phyloP scores from a whole-genome alignment of 768 basidiomycete genomes.

The Cyclocybe aegerita region DNA sequence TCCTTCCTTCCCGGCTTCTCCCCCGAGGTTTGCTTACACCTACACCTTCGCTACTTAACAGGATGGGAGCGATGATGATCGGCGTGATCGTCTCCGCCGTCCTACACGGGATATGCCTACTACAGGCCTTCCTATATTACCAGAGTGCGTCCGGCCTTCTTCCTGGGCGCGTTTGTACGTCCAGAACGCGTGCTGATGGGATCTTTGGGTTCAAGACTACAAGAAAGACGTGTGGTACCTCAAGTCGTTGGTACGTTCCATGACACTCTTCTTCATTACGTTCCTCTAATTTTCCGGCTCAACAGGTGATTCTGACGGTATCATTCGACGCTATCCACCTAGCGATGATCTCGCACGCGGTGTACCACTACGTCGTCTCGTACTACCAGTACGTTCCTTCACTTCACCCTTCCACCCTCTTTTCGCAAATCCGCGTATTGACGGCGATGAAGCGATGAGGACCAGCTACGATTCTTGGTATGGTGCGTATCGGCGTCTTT shows the following conservation, averaged over 20 bases:
- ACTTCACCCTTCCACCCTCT: background rate
- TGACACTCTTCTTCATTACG: background rate
- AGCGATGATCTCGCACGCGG: slow-evolving; percentile 48
- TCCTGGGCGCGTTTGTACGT: background rate
- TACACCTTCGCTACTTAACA: slow-evolving; percentile 9
- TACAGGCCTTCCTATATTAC: slow-evolving; percentile 52
- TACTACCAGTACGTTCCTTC: slow-evolving; percentile 32
- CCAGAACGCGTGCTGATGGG: background rate
- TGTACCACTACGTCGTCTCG: slow-evolving; percentile 49
- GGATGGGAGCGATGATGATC: slow-evolving; percentile 45
- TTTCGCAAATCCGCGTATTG: background rate
- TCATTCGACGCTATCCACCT: slow-evolving; percentile 49
- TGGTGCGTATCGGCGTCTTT: slow-evolving; percentile 20
- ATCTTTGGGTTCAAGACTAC: slow-evolving; percentile 23
- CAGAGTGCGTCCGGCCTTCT: slow-evolving; percentile 21
- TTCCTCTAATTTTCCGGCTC: background rate
- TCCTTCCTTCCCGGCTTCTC: too few relatives aligned
- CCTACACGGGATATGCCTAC: slow-evolving; percentile 42
- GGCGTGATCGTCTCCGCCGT: slow-evolving; percentile 37
- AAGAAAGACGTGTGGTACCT: slow-evolving; percentile 40
- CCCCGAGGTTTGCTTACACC: background rate
- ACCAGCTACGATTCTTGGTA: slow-evolving; percentile 19
- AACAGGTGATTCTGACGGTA: slow-evolving; percentile 39
- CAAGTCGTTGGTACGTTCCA: slow-evolving; percentile 35
- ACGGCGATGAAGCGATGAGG: slow-evolving; percentile 18